Evolutionary conservation across 768 basidiomycete species (phyloP).

Genomic region (Polyporus arcularius): DNA sequence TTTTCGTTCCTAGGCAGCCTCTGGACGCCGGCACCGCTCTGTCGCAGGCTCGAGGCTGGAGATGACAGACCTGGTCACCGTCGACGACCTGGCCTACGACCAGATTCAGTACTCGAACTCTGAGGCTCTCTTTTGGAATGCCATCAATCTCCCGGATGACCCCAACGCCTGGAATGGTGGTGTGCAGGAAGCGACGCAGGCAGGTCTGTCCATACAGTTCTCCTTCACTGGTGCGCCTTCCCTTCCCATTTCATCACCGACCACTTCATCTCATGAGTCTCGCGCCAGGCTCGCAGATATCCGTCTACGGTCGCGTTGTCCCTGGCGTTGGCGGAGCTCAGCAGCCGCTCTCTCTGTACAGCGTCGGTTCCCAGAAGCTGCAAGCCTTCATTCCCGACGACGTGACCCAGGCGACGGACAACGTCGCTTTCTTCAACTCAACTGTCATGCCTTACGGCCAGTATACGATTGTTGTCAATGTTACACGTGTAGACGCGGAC

Average conservation of each 20-base stretch:
- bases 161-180: too few relatives aligned
- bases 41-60: not conserved
- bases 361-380: not conserved
- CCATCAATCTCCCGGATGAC: not conserved
- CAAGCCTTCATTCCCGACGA: not conserved
- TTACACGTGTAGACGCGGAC: not conserved
- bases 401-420: not conserved
- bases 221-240: conserved; percentile 2
- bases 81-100: not conserved
- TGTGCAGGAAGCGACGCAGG: not conserved
- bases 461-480: conserved; percentile 10
- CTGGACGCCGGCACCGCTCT: too few relatives aligned
- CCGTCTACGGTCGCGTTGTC: conserved; percentile 5
- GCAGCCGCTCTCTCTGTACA: conserved; percentile 9
- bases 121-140: not conserved
- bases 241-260: not conserved
- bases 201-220: not conserved
- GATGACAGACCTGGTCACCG: conserved; percentile 2
- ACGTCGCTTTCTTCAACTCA: conserved; percentile 13
- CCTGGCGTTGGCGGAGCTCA: not conserved
- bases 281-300: conserved; percentile 9
- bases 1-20: too few relatives aligned
- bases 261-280: not conserved
- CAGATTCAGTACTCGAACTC: not conserved
- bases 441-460: conserved; percentile 7